Percentiles rank a stretch among this genome's conserved stretches.
These are phyloP conservation scores for Arabidopsis suecica DNA, from an alignment of 345 rosid species.

Conservation along the genomic window DNA sequence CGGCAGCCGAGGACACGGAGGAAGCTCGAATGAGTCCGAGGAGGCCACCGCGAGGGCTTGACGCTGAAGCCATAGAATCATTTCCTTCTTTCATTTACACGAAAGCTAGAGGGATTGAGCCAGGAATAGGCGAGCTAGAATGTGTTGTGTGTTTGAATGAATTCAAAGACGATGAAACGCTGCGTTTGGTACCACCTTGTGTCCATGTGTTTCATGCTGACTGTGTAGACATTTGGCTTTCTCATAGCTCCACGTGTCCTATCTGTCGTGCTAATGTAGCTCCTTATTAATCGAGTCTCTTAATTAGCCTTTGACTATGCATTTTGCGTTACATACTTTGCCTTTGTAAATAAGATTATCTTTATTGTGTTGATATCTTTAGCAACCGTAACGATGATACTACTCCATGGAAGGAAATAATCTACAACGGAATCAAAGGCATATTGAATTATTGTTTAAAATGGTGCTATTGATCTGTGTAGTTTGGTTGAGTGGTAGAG, in stretches of 20 bases:
- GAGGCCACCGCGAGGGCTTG: slow-evolving; percentile 55
- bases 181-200: slow-evolving; percentile 75
- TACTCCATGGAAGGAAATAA: too few species aligned
- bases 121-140: slow-evolving; percentile 52
- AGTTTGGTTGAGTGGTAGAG: too few species aligned
- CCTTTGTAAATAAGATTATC: background rate
- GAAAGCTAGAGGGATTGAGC: slow-evolving; percentile 59
- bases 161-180: slow-evolving; percentile 63
- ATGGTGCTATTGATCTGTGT: too few species aligned
- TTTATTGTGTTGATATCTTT: too few species aligned
- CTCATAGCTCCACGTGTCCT: slow-evolving; percentile 67
- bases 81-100: slow-evolving; percentile 71
- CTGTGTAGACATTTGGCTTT: slow-evolving; percentile 78
- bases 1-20: background rate
- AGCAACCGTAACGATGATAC: too few species aligned
- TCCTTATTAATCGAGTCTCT: slow-evolving; percentile 9
- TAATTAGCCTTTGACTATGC: background rate
- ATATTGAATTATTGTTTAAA: too few species aligned
- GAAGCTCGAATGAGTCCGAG: slow-evolving; percentile 42
- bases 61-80: slow-evolving; percentile 52
- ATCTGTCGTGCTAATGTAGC: slow-evolving; percentile 71
- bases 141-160: slow-evolving; percentile 73
- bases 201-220: slow-evolving; percentile 75
- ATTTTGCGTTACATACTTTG: background rate
- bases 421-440: too few species aligned